Evolutionary conservation across 352 stramenopile species (phyloP).

Genomic region (Phytophthora cryptogea): DNA sequence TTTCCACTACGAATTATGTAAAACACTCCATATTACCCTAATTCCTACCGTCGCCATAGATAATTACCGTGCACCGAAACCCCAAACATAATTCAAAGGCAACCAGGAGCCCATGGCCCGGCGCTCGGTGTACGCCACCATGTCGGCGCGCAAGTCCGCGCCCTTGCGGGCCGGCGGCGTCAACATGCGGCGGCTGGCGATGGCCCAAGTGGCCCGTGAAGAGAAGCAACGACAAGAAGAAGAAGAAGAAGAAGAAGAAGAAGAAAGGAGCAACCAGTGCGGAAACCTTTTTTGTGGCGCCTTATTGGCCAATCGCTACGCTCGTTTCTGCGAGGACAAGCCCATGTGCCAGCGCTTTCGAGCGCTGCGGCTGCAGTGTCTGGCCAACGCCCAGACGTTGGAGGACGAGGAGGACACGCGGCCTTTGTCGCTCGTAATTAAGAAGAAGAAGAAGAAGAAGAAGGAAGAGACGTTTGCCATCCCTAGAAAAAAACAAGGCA

Average conservation of each 20-base stretch:
- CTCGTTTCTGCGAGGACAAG: slow-evolving; percentile 52
- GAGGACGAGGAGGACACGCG: slow-evolving; percentile 25
- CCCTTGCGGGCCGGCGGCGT: slow-evolving; percentile 14
- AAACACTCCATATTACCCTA: slow-evolving; percentile 15
- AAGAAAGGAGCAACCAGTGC: slow-evolving; percentile 27
- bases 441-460: slow-evolving; percentile 16
- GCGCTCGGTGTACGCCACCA: background rate
- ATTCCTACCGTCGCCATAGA: slow-evolving; percentile 1
- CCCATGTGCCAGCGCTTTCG: slow-evolving; percentile 60
- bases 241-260: slow-evolving; percentile 5
- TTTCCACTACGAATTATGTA: slow-evolving; percentile 1
- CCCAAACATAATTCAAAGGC: background rate
- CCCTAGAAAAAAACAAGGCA: slow-evolving; percentile 28
- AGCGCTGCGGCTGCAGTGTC: slow-evolving; percentile 55
- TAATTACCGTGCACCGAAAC: background rate
- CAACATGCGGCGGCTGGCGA: slow-evolving; percentile 23
- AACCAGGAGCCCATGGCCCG: slow-evolving; percentile 18
- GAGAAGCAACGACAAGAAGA: slow-evolving; percentile 1
- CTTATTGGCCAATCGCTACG: slow-evolving; percentile 42
- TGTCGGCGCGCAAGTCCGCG: slow-evolving; percentile 37
- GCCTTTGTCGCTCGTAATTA: slow-evolving; percentile 10
- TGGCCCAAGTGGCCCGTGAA: slow-evolving; percentile 1
- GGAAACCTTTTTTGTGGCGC: slow-evolving; percentile 62
- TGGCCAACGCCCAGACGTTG: slow-evolving; percentile 27
- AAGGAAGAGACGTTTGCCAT: slow-evolving; percentile 40